A percentile compares a stretch with the other conserved stretches of the same genome.
phyloP scores from a whole-genome alignment of 768 basidiomycete species.

The Suillus tomentosus region DNA sequence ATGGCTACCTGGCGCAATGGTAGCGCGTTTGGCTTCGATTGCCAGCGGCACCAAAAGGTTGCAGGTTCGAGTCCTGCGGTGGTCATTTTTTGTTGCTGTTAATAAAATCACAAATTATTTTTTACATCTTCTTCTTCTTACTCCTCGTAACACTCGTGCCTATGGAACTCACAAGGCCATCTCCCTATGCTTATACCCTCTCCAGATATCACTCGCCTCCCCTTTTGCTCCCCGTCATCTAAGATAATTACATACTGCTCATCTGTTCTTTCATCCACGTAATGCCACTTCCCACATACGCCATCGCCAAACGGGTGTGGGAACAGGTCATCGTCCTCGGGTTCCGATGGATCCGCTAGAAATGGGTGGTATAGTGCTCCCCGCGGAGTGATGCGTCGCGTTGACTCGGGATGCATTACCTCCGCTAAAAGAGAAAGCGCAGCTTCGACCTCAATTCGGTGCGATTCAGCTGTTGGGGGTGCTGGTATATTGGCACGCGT shows the following conservation, averaged over 20 bases:
- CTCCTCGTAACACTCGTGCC: conserved; percentile 17
- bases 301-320: conserved; percentile 73
- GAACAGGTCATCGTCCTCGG: conserved; percentile 64
- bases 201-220: conserved; percentile 34
- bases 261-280: conserved; percentile 58
- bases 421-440: conserved; percentile 77
- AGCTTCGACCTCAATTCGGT: conserved; percentile 56
- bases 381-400: conserved; percentile 74
- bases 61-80: conserved; percentile 97
- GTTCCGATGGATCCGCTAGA: conserved; percentile 49
- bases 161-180: conserved; percentile 65
- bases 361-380: conserved; percentile 81
- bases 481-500: conserved; percentile 16
- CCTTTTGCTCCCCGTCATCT: conserved; percentile 36
- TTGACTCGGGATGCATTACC: conserved; percentile 76
- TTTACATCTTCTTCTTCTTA: conserved; percentile 7
- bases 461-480: conserved; percentile 37
- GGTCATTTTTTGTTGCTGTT: conserved; percentile 50
- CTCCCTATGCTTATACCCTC: conserved; percentile 61
- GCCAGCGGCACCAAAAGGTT: conserved; percentile 84
- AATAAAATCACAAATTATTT: conserved; percentile 4
- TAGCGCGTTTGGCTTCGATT: conserved; percentile 95
- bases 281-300: conserved; percentile 63
- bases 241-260: conserved; percentile 52
- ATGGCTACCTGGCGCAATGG: conserved; percentile 89